Base-by-base conservation (phyloP, 1,284 basidiomycete genomes). In the Mycena citricolor region DNA sequence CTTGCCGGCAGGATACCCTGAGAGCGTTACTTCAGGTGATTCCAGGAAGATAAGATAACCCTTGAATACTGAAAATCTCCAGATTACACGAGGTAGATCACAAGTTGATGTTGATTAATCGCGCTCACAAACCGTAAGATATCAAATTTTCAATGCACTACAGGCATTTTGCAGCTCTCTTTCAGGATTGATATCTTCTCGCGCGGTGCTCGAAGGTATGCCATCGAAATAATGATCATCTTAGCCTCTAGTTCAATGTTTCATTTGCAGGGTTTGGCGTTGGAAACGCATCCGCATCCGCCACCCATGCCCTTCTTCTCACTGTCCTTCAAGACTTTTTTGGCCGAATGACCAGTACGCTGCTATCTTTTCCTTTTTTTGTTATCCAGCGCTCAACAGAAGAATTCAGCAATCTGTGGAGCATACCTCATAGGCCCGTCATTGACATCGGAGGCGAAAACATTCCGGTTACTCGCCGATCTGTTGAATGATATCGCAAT, bases 91-190 rank as follows among this genome's bases (percentile, higher is more conserved):
- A 31, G 38, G 51, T 44, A 25, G 29, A 47, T 28, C 4, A 16
- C 2, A 3, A 4, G 8, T 19, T 29, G 3, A 10, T 11, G 32
- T 34, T 39, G 17, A 43, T n/a, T n/a, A n/a, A n/a, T n/a, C n/a
- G n/a, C n/a, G n/a, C n/a, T n/a, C 24, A 24, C 36, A 8, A 40
- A 26, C 12, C 22, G 8, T 1, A 43, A 76, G 79, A 45, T 84
- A 83, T 56, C 82, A 85, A 56, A 65, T 79, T 12, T 72, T 77
- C 54, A 85, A 86, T 51, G 79, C 79, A 0, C 46, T 83, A 2
- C 83, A 85, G 61, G 79, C 81, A 3, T 84, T 83, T 54, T 84
- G 80, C 56, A 84, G 77, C 54, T 82, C 82, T 0, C 61, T 86
- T 1, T 76, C 81, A 0, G 70, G 77, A 0, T 62, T 86, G 23